Evolutionary conservation across 1,284 basidiomycete species (phyloP).

Genomic region (Spongiforma sp.): DNA sequence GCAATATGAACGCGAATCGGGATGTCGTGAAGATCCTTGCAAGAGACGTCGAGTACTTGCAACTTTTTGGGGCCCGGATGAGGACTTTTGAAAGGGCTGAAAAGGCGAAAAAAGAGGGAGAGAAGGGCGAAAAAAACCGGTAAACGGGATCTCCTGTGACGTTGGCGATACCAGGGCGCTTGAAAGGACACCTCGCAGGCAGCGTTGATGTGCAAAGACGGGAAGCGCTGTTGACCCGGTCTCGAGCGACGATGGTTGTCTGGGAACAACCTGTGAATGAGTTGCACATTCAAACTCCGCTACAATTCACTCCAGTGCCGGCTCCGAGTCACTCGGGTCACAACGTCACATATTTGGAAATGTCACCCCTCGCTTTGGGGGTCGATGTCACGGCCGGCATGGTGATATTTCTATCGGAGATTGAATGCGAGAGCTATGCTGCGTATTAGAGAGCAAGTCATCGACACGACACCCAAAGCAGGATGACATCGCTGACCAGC

Average conservation of each 20-base stretch:
- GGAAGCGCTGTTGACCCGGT: slow-evolving; percentile 21
- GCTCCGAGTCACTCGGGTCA: slow-evolving; percentile 29
- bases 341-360: slow-evolving; percentile 4
- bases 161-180: not conserved
- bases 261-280: slow-evolving; percentile 41
- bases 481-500: slow-evolving; percentile 53
- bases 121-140: slow-evolving; percentile 22
- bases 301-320: slow-evolving; percentile 30
- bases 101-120: slow-evolving; percentile 23
- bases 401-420: slow-evolving; percentile 23
- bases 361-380: not conserved
- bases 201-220: slow-evolving; percentile 17
- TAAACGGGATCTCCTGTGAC: slow-evolving; percentile 3
- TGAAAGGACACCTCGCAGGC: slow-evolving; percentile 4
- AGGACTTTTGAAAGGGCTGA: not conserved
- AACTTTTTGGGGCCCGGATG: slow-evolving; percentile 26
- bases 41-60: slow-evolving; percentile 16
- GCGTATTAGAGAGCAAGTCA: slow-evolving; percentile 19
- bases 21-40: slow-evolving; percentile 12
- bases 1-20: slow-evolving; percentile 36
- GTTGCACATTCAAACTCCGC: slow-evolving; percentile 41
- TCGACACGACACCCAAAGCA: slow-evolving; percentile 23
- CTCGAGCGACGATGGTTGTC: slow-evolving; percentile 41
- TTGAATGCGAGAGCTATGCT: slow-evolving; percentile 20
- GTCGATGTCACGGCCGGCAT: slow-evolving; percentile 4